These are phyloP conservation scores for Aspergillus neoniger DNA, from an alignment of 2,329 filamentous ascomycete species.

Conservation along the genomic window DNA sequence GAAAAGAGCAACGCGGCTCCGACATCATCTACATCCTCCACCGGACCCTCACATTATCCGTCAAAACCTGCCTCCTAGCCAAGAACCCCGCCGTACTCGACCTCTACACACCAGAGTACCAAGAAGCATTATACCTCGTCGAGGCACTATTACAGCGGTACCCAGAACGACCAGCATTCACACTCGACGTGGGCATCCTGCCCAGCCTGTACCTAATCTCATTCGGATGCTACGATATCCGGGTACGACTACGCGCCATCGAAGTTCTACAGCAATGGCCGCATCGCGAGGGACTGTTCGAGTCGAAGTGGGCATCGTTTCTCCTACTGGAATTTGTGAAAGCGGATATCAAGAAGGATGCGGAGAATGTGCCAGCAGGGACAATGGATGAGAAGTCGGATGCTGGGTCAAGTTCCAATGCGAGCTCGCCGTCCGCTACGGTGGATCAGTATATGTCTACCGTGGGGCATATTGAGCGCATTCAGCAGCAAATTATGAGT, in stretches of 20 bases:
- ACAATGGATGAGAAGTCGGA: background rate
- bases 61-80: background rate
- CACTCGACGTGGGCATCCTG: background rate
- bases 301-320: constrained; percentile 4
- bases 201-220: background rate
- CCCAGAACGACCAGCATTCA: background rate
- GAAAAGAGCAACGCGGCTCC: background rate
- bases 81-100: background rate
- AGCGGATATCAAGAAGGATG: background rate
- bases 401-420: background rate
- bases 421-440: background rate
- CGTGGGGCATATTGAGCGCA: background rate
- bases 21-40: background rate
- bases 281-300: constrained; percentile 4
- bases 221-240: background rate
- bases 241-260: background rate
- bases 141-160: background rate
- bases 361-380: background rate
- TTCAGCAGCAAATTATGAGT: background rate
- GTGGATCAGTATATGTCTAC: background rate
- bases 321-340: background rate
- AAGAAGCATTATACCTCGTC: background rate
- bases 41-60: background rate
- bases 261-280: background rate
- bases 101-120: constrained; percentile 1